Conservation (phyloP, 768 basidiomycete genomes). For the Hirschioporus abietinus region DNA sequence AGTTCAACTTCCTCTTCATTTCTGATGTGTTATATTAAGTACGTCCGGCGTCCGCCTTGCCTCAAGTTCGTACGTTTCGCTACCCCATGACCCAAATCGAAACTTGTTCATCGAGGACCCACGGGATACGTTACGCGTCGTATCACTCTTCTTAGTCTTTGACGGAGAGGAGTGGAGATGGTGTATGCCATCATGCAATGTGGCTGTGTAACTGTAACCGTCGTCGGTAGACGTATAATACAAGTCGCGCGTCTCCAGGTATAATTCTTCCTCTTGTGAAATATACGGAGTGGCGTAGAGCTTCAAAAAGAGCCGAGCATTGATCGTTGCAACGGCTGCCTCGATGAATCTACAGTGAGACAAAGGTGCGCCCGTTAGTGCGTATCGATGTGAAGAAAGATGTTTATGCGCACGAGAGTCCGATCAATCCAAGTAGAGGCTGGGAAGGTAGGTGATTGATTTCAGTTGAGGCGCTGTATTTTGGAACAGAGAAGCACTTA, state of each 20-base stretch:
- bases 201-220: background rate
- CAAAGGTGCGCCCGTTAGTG: background rate
- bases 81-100: background rate
- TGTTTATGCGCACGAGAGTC: background rate
- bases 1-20: background rate
- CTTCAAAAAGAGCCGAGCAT: background rate
- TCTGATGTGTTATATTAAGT: background rate
- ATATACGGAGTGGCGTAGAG: background rate
- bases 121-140: background rate
- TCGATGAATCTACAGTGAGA: background rate
- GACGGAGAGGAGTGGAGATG: background rate
- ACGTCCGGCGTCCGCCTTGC: background rate
- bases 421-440: background rate
- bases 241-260: background rate
- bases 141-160: background rate
- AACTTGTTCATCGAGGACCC: background rate
- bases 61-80: background rate
- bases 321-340: background rate
- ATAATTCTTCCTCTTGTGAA: background rate
- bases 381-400: background rate
- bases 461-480: background rate
- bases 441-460: background rate
- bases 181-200: background rate
- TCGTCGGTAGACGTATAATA: background rate
- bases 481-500: background rate